A percentile compares a stretch with the other conserved stretches of the same genome.
These are phyloP conservation scores for Parmales sp. DNA, from an alignment of 108 stramenopile species.

Conservation along the genomic window DNA sequence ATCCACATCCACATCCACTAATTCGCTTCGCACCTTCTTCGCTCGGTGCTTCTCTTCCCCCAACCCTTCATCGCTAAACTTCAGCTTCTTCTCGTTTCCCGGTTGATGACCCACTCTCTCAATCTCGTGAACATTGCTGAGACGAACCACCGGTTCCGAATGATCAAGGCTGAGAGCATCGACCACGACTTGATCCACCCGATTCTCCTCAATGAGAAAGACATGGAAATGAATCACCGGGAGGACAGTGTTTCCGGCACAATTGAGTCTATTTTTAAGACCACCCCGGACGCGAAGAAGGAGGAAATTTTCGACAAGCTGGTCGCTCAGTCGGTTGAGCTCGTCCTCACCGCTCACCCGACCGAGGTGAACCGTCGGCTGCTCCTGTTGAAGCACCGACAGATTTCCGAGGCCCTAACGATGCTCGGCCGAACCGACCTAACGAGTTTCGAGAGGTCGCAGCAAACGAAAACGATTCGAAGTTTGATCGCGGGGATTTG, in stretches of 20 bases:
- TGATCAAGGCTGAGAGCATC: constrained; percentile 36
- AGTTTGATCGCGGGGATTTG: constrained; percentile 41
- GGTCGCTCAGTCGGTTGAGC: constrained; percentile 67
- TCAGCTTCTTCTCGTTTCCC: constrained; percentile 45
- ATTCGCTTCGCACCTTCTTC: no score
- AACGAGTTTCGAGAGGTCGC: background rate
- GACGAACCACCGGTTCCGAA: constrained; percentile 57
- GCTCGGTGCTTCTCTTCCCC: no score
- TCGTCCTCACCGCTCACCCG: constrained; percentile 93
- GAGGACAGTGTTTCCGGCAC: constrained; percentile 50
- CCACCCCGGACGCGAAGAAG: constrained; percentile 17
- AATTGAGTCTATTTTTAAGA: constrained; percentile 41
- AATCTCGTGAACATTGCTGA: constrained; percentile 77
- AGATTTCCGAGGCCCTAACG: constrained; percentile 32
- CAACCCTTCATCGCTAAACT: no score
- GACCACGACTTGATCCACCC: background rate
- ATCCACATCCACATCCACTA: no score
- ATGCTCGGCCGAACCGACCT: background rate
- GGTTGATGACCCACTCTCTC: constrained; percentile 70
- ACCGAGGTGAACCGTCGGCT: constrained; percentile 95
- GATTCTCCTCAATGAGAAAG: no score
- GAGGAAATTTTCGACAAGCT: constrained; percentile 21
- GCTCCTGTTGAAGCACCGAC: constrained; percentile 63
- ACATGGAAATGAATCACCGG: background rate
- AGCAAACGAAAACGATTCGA: background rate